Conservation (phyloP, 345 rosid genomes). For the Trapa incisa region DNA sequence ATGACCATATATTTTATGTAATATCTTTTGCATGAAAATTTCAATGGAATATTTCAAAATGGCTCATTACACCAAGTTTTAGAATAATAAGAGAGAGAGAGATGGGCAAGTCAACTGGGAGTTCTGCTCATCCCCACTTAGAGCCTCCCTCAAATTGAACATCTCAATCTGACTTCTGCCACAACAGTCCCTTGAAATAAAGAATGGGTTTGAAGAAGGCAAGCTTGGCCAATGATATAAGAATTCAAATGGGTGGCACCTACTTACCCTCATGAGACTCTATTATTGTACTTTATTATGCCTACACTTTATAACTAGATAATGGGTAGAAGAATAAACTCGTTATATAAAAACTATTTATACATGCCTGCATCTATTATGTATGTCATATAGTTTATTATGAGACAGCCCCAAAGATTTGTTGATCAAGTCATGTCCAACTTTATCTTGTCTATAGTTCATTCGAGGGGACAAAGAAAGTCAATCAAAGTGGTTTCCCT, state of each 20-base stretch:
- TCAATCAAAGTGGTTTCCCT: background rate
- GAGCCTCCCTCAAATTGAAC: conserved; percentile 40
- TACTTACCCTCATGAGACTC: background rate
- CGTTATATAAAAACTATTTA: too few relatives aligned
- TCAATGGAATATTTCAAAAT: too few relatives aligned
- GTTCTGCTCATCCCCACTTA: conserved; percentile 31
- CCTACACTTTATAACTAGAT: too few relatives aligned
- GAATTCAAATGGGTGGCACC: background rate
- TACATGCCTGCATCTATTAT: background rate
- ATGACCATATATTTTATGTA: too few relatives aligned
- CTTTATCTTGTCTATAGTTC: background rate
- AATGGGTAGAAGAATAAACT: too few relatives aligned
- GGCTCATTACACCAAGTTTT: too few relatives aligned
- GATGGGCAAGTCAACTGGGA: too few relatives aligned
- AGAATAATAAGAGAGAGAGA: too few relatives aligned
- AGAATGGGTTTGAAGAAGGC: background rate
- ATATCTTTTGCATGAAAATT: too few relatives aligned
- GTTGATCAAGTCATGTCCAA: background rate
- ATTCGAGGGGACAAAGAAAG: background rate
- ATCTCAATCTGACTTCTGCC: conserved; percentile 7
- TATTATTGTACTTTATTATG: background rate
- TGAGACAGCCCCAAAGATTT: background rate
- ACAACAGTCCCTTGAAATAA: background rate
- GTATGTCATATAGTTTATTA: background rate
- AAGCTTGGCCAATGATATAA: background rate